Conservation (phyloP, 2,329 filamentous ascomycete species). For the Dactylellina sp. region DNA sequence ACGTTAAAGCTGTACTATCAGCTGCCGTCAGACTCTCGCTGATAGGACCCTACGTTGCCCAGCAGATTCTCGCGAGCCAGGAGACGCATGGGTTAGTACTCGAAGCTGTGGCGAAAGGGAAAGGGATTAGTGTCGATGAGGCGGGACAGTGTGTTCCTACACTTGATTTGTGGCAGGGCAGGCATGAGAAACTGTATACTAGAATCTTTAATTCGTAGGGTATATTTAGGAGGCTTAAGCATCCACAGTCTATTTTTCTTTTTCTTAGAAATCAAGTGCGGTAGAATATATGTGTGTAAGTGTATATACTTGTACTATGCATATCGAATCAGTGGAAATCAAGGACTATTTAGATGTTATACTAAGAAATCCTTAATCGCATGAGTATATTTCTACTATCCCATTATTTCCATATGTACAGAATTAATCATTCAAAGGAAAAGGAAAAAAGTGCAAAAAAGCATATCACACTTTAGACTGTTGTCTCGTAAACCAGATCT, state of each 20-base stretch:
- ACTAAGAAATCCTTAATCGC: no score
- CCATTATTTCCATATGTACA: constrained; percentile 1
- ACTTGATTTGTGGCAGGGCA: constrained; percentile 84
- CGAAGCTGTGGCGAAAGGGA: constrained; percentile 71
- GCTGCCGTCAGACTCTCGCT: constrained; percentile 81
- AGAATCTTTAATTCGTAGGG: constrained; percentile 77
- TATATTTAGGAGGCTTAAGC: no score
- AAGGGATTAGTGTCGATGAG: constrained; percentile 72
- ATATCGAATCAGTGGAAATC: no score
- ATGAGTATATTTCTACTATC: no score
- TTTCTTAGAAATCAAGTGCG: neutral
- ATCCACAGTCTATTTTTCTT: no score
- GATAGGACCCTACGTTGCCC: constrained; percentile 83
- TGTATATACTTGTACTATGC: neutral
- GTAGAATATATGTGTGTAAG: neutral
- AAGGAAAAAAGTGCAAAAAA: neutral
- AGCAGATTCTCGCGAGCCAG: constrained; percentile 75
- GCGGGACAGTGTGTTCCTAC: constrained; percentile 80
- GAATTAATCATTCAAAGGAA: neutral
- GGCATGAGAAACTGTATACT: constrained; percentile 85
- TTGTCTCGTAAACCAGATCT: constrained; percentile 8
- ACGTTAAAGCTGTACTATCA: constrained; percentile 80
- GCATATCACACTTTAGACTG: no score
- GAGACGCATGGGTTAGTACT: constrained; percentile 72
- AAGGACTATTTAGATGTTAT: no score